Percentiles rank a stretch among this genome's conserved stretches.
Evolutionary conservation across 176 grass and related monocot species (phyloP).

Genomic region (Zizania latifolia): DNA sequence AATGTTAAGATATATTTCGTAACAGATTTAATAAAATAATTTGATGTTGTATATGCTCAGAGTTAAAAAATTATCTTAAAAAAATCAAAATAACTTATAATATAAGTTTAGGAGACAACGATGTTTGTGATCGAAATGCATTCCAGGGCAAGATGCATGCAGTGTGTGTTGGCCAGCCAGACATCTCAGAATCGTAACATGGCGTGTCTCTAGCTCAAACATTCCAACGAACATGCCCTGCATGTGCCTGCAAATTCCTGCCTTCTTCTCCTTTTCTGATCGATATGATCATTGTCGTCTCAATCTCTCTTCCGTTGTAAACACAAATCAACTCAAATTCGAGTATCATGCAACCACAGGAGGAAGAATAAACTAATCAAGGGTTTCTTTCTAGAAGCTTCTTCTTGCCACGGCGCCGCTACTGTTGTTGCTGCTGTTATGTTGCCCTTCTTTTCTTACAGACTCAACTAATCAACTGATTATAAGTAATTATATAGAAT

Average conservation of each 20-base stretch:
- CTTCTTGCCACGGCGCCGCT: conserved; percentile 7
- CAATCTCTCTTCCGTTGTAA: conserved; percentile 5
- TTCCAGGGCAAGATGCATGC: not conserved
- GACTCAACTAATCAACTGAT: too few relatives aligned
- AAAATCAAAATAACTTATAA: too few relatives aligned
- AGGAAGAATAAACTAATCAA: not conserved
- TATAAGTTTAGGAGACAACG: too few relatives aligned
- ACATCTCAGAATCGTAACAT: conserved; percentile 36
- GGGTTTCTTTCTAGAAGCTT: not conserved
- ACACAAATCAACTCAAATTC: not conserved
- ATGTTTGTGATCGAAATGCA: too few relatives aligned
- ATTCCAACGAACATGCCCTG: conserved; percentile 15
- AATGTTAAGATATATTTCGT: too few relatives aligned
- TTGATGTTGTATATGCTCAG: too few relatives aligned
- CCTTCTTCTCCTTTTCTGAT: not conserved
- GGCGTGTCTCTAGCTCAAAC: not conserved
- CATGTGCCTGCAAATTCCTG: not conserved
- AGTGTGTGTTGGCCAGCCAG: not conserved
- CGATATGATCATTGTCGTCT: too few relatives aligned
- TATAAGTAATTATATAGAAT: too few relatives aligned
- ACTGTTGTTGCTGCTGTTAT: not conserved
- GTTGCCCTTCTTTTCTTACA: too few relatives aligned
- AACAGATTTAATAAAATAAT: too few relatives aligned
- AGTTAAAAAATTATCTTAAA: too few relatives aligned
- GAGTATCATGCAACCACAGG: not conserved